phyloP scores from a whole-genome alignment of 1,284 basidiomycete genomes.

The Spongispora temasekensis region DNA sequence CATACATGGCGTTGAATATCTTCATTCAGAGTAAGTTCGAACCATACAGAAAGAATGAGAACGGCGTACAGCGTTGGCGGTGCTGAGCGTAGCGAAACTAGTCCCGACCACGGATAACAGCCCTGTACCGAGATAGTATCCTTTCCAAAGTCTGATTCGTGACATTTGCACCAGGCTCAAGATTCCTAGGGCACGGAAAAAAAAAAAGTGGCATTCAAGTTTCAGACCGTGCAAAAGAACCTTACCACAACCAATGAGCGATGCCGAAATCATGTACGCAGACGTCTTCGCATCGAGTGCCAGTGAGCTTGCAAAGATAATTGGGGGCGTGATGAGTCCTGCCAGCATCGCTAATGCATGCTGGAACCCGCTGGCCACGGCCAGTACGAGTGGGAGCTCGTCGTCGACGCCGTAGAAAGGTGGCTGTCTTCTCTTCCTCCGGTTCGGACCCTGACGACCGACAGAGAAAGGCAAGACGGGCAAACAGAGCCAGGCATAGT shows the following conservation, averaged over 20 bases:
- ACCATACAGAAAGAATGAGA: neutral
- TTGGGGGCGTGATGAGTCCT: slow-evolving; percentile 75
- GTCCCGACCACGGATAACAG: slow-evolving; percentile 85
- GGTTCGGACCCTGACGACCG: slow-evolving; percentile 26
- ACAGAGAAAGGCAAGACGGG: slow-evolving; percentile 60
- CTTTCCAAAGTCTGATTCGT: slow-evolving; percentile 56
- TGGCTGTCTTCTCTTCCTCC: slow-evolving; percentile 45
- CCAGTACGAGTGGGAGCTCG: slow-evolving; percentile 63
- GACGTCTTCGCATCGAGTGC: slow-evolving; percentile 57
- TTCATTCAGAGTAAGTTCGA: too few relatives aligned
- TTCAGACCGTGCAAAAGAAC: too few relatives aligned
- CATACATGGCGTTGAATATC: slow-evolving; percentile 81
- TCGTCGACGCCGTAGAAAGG: slow-evolving; percentile 68
- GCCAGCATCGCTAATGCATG: slow-evolving; percentile 84
- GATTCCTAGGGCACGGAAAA: slow-evolving; percentile 64
- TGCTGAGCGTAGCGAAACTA: slow-evolving; percentile 79
- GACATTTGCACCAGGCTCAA: slow-evolving; percentile 78
- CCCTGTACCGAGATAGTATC: slow-evolving; percentile 76
- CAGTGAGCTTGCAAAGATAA: slow-evolving; percentile 73
- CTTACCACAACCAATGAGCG: slow-evolving; percentile 74
- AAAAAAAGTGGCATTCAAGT: too few relatives aligned
- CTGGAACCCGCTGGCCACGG: slow-evolving; percentile 70
- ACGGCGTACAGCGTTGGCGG: slow-evolving; percentile 61
- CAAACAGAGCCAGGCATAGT: slow-evolving; percentile 72
- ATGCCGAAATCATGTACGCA: slow-evolving; percentile 82